Evolutionary conservation across 805 yeast species (phyloP).

Genomic region (Saccharomycopsis javanensis): DNA sequence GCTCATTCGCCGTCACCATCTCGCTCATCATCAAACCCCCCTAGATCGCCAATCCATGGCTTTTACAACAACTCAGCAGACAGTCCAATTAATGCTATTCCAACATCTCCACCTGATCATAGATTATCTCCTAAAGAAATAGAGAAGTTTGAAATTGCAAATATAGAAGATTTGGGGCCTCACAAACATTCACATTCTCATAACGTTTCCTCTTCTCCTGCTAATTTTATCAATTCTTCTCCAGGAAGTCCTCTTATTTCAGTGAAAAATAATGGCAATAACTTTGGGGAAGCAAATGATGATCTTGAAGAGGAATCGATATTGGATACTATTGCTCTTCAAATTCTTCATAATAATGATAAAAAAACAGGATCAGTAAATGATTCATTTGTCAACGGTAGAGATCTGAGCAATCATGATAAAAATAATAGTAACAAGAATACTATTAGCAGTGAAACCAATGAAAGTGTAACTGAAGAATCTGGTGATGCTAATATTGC

Average conservation of each 20-base stretch:
- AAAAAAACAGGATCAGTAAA: not conserved
- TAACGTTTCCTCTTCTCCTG: not conserved
- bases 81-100: not conserved
- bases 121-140: slow-evolving; percentile 22
- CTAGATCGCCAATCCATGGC: not conserved
- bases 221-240: not conserved
- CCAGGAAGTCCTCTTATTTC: not conserved
- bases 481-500: not conserved
- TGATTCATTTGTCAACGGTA: not conserved
- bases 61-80: slow-evolving; percentile 1
- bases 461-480: not conserved
- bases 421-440: not conserved
- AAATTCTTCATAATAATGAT: slow-evolving; percentile 15
- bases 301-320: not conserved
- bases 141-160: slow-evolving; percentile 27
- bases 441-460: not conserved
- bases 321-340: slow-evolving; percentile 9
- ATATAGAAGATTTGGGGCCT: slow-evolving; percentile 26
- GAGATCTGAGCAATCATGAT: not conserved
- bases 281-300: not conserved
- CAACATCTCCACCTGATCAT: slow-evolving; percentile 1
- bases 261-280: not conserved
- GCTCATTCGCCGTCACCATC: not conserved
- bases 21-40: not conserved
- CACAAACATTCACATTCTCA: not conserved